phyloP scores from a whole-genome alignment of 208 protist genomes.

The Trichomonas gallinae region DNA sequence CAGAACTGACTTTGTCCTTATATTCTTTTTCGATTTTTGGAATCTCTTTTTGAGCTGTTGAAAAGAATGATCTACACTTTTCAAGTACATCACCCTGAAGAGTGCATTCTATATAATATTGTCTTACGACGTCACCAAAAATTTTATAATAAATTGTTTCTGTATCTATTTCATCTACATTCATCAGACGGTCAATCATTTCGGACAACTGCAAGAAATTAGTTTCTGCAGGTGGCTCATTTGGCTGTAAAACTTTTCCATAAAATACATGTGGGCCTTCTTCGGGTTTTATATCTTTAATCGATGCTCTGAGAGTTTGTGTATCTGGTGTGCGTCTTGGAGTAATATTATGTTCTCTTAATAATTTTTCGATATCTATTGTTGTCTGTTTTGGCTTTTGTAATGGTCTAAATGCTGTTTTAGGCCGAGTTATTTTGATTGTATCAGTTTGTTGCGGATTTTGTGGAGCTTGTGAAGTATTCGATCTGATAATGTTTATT shows the following conservation, averaged over 20 bases:
- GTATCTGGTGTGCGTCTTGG: background rate
- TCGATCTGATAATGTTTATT: background rate
- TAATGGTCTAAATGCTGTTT: background rate
- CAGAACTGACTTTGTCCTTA: background rate
- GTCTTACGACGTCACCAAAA: background rate
- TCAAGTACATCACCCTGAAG: background rate
- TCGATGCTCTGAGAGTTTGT: background rate
- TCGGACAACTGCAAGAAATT: background rate
- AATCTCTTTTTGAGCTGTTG: background rate
- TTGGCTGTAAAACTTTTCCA: background rate
- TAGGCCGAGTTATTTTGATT: background rate
- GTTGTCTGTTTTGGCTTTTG: background rate
- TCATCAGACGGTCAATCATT: background rate
- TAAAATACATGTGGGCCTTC: background rate
- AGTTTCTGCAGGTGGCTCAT: background rate
- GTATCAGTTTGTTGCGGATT: background rate
- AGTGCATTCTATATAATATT: slow-evolving; percentile 1
- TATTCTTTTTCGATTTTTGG: background rate
- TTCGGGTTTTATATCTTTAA: background rate
- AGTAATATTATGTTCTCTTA: background rate
- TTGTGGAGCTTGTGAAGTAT: background rate
- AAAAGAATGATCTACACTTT: background rate
- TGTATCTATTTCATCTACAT: background rate
- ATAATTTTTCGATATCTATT: background rate
- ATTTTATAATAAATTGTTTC: background rate